These are phyloP conservation scores for Linnemannia exigua DNA, from an alignment of 192 early-diverging fungal genomes.

Conservation along the genomic window DNA sequence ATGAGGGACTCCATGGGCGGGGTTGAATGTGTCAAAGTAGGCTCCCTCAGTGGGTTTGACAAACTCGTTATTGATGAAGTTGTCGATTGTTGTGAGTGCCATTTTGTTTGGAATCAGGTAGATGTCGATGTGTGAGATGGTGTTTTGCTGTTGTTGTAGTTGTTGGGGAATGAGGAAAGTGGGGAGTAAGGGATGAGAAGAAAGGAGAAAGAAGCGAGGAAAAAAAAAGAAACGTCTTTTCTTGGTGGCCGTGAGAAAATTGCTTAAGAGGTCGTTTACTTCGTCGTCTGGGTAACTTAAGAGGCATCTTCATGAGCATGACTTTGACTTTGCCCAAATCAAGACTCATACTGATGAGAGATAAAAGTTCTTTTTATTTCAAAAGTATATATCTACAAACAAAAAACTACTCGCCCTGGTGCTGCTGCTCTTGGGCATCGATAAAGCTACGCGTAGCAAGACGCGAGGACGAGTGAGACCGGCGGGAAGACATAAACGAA, in stretches of 20 bases:
- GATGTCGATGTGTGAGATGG: background rate
- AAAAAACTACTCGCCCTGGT: background rate
- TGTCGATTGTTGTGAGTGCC: constrained; percentile 44
- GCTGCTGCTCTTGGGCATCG: constrained; percentile 8
- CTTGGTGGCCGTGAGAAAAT: background rate
- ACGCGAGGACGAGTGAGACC: background rate
- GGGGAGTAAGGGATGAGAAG: background rate
- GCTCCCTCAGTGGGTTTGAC: constrained; percentile 55
- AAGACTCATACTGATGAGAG: no score
- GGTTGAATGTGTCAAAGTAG: constrained; percentile 72
- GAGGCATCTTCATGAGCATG: background rate
- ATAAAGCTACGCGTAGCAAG: background rate
- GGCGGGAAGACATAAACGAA: background rate
- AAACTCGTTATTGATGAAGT: constrained; percentile 74
- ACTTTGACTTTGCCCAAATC: constrained; percentile 8
- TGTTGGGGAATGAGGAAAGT: background rate
- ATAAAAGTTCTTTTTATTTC: no score
- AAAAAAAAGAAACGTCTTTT: background rate
- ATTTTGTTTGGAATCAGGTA: constrained; percentile 7
- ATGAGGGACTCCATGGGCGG: constrained; percentile 63
- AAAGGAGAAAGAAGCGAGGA: background rate
- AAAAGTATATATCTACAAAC: no score
- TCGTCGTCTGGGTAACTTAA: background rate
- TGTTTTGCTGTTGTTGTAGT: background rate
- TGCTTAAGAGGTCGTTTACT: background rate